These are phyloP conservation scores for Hansfordia pulvinata DNA, from an alignment of 2,329 filamentous ascomycete species.

Conservation along the genomic window DNA sequence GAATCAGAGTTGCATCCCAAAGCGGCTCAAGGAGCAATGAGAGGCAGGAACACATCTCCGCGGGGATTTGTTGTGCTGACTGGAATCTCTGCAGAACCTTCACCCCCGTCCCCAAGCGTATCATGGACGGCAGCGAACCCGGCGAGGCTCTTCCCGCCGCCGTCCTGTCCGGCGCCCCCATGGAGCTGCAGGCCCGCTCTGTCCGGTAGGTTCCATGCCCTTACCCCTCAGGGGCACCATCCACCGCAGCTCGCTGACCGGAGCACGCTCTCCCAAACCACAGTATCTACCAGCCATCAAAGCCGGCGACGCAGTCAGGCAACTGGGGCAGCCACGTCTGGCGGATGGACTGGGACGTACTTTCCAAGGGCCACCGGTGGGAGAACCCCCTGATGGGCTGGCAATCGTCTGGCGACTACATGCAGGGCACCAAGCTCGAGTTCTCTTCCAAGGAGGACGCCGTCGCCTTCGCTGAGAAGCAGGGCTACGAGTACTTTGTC, in stretches of 20 bases:
- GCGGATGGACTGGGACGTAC: conserved; percentile 98
- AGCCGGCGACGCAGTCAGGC: conserved; percentile 94
- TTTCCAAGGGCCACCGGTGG: conserved; percentile 89
- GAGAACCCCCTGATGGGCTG: conserved; percentile 98
- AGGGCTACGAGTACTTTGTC: conserved; percentile 97
- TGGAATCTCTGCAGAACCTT: conserved; percentile 48
- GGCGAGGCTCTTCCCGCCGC: conserved; percentile 64
- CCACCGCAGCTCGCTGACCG: neutral
- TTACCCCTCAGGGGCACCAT: neutral
- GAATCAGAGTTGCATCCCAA: no score
- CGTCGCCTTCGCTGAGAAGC: conserved; percentile 91
- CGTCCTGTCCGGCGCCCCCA: conserved; percentile 79
- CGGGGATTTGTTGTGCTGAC: no score
- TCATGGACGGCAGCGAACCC: conserved; percentile 85
- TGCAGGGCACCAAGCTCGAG: conserved; percentile 85
- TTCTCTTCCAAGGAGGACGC: conserved; percentile 93
- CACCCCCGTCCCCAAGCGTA: conserved; percentile 76
- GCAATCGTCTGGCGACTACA: conserved; percentile 88
- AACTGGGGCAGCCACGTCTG: conserved; percentile 73
- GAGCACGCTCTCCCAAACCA: neutral
- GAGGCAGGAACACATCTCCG: no score
- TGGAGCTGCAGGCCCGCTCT: conserved; percentile 84
- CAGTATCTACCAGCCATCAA: conserved; percentile 84
- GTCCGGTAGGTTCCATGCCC: conserved; percentile 55
- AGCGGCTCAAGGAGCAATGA: no score